phyloP scores from a whole-genome alignment of 768 basidiomycete species.

The Clavaria fumosa region DNA sequence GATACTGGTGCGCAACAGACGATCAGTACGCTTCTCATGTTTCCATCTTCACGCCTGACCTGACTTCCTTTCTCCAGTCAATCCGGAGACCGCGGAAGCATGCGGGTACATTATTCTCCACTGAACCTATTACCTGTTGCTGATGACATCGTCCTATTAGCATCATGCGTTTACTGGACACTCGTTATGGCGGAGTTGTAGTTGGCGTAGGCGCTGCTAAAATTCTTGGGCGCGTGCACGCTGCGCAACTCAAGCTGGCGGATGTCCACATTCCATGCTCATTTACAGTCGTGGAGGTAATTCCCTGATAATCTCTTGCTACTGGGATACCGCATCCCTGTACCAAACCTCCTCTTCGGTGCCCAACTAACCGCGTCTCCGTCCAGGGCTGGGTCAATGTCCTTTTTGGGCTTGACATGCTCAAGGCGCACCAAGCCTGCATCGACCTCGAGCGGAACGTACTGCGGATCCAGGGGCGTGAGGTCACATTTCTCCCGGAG shows the following conservation, averaged over 20 bases:
- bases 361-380: too few relatives aligned
- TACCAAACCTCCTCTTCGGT: too few relatives aligned
- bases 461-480: constrained; percentile 82
- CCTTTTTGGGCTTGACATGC: constrained; percentile 98
- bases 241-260: constrained; percentile 77
- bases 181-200: constrained; percentile 77
- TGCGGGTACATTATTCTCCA: constrained; percentile 51
- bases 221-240: constrained; percentile 89
- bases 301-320: too few relatives aligned
- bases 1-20: constrained; percentile 96
- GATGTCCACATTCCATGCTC: constrained; percentile 79
- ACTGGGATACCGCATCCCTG: too few relatives aligned
- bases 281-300: constrained; percentile 89
- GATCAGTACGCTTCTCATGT: constrained; percentile 51
- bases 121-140: constrained; percentile 4
- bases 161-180: constrained; percentile 88
- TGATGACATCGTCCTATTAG: constrained; percentile 22
- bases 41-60: constrained; percentile 3
- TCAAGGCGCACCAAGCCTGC: constrained; percentile 90
- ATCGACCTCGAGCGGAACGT: constrained; percentile 87
- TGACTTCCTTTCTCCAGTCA: constrained; percentile 37
- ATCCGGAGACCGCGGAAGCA: constrained; percentile 78
- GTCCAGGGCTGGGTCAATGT: constrained; percentile 80
- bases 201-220: constrained; percentile 88
- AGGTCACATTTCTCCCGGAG: constrained; percentile 81